Evolutionary conservation across 2,329 filamentous ascomycete species (phyloP).

Genomic region (Tolypocladium album): DNA sequence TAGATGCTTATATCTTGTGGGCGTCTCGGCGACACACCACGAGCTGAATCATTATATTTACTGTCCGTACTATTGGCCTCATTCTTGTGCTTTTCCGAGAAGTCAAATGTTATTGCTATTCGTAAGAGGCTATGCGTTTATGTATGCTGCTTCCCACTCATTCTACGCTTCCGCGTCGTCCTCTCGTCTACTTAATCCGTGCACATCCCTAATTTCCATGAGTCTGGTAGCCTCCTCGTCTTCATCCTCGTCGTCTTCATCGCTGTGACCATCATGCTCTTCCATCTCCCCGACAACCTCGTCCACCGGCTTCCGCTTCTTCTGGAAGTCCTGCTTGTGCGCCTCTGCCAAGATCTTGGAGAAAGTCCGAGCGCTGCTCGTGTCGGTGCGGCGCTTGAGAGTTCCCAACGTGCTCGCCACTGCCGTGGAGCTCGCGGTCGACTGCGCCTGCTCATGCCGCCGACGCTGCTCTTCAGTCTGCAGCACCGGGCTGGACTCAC

Average conservation of each 20-base stretch:
- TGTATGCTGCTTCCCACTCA: not conserved
- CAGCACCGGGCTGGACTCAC: constrained; percentile 14
- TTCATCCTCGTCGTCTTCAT: constrained; percentile 21
- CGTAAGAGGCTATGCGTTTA: not conserved
- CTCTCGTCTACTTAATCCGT: constrained; percentile 6
- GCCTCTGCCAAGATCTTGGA: constrained; percentile 66
- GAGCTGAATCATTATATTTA: no score
- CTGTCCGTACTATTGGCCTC: not conserved
- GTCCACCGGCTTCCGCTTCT: constrained; percentile 44
- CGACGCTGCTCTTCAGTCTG: constrained; percentile 9
- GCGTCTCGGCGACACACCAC: not conserved
- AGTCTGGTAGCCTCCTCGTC: constrained; percentile 8
- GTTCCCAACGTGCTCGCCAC: constrained; percentile 10
- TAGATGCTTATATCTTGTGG: not conserved
- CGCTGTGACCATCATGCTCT: constrained; percentile 19
- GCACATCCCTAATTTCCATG: constrained; percentile 4
- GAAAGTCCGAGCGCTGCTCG: constrained; percentile 25
- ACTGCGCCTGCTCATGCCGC: constrained; percentile 3
- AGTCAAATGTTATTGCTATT: not conserved
- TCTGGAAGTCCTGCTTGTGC: constrained; percentile 86
- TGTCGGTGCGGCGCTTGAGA: constrained; percentile 21
- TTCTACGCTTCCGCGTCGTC: constrained; percentile 6
- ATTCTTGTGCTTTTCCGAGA: not conserved
- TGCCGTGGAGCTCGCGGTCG: constrained; percentile 9
- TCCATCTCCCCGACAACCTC: constrained; percentile 12